Base-by-base conservation (phyloP, 2,329 filamentous ascomycete genomes). In the Microcyclosporella mali region DNA sequence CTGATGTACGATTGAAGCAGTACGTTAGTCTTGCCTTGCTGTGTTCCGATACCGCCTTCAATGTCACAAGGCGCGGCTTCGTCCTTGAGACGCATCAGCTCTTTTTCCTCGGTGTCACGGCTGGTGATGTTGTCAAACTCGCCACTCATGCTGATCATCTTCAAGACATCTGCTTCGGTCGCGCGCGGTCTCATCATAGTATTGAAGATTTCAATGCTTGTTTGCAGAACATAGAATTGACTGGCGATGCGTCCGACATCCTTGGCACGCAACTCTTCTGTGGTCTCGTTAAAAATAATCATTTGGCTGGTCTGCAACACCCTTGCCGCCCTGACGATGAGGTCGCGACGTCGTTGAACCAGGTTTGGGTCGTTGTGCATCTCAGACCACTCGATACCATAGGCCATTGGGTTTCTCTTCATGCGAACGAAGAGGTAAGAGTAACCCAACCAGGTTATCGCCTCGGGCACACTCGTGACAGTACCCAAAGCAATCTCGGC, bases 61-160 rank as follows among this genome's bases (percentile, higher is more conserved):
- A 97, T 81, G 51, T 89, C 81, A 45, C 89, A 95, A 14, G 83
- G 82, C 10, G 85, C 77, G 12, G 77, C 73, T 27, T 88, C 80
- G 0, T 85, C 72, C 50, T 79, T 80, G 40, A 98, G 73, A 16
- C 78, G 74, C 14, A 75, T 75, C n/a, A 98, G 72, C 63, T 98
- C 94, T 56, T 89, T 85, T 43, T 84, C 82, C 66, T 98, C 94
- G 39, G 71, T 92, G 42, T 98, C 92, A 49, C 94, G 76, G 4
- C 85, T 88, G 61, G 95, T 89, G 32, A 98, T 86, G 53, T 98
- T 95, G 69, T 97, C 88, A 56, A 98, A 98, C 64, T 98, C 92
- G 52, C 89, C 88, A 62, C 89, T 95, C 85, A 92, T 88, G 55
- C 88, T 89, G 59, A 98, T 88, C 88, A 98, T 97, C 60, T 85